phyloP scores from a whole-genome alignment of 345 rosid species.

The Acer campestre region DNA sequence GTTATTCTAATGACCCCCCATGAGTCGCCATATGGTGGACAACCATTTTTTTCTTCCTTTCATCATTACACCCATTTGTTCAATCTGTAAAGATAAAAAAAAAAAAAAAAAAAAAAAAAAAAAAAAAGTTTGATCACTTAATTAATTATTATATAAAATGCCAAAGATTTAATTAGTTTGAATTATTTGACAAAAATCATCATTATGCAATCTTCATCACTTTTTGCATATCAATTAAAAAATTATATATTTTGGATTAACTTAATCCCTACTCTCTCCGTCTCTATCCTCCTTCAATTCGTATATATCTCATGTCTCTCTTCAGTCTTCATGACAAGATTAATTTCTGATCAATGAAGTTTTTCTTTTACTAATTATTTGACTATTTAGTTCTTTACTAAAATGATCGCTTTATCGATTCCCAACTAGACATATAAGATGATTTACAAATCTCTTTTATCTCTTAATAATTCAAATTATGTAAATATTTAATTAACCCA shows the following conservation, averaged over 20 bases:
- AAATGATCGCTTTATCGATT: neutral
- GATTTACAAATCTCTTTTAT: too few species aligned
- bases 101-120: too few species aligned
- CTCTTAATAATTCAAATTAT: too few species aligned
- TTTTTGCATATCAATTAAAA: constrained; percentile 7
- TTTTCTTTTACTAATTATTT: neutral
- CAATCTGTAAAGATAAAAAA: constrained; percentile 1
- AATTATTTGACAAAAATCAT: constrained; percentile 10
- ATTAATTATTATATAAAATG: neutral
- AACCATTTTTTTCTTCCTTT: constrained; percentile 16
- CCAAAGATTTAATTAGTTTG: neutral
- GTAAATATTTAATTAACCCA: too few species aligned
- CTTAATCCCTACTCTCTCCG: neutral
- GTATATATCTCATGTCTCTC: too few species aligned
- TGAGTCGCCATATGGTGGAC: constrained; percentile 24
- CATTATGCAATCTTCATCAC: constrained; percentile 16
- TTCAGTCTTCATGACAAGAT: too few species aligned
- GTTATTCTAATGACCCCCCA: neutral
- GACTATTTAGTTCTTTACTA: neutral
- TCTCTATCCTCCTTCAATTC: too few species aligned
- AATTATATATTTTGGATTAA: neutral
- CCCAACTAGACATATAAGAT: too few species aligned
- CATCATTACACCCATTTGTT: constrained; percentile 29
- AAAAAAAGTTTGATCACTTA: neutral
- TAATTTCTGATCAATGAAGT: too few species aligned